These are phyloP conservation scores for Mortierella polycephala DNA, from an alignment of 371 early-diverging fungal genomes.

Conservation along the genomic window DNA sequence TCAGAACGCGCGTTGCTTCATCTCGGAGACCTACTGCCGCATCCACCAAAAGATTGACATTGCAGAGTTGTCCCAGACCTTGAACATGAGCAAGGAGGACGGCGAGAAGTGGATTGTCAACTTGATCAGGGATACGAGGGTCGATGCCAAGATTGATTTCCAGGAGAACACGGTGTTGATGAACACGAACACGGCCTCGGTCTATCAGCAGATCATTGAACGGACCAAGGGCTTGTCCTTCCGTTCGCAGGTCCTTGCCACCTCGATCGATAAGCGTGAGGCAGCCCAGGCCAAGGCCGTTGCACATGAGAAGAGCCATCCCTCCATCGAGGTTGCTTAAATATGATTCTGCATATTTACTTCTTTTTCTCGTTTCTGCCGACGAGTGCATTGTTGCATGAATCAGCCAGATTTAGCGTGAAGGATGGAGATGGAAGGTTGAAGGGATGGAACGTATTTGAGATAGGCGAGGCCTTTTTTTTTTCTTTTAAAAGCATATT, in stretches of 20 bases:
- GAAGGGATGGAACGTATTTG: no score
- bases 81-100: slow-evolving; percentile 88
- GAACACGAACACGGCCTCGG: slow-evolving; percentile 85
- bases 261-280: slow-evolving; percentile 91
- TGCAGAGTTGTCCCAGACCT: slow-evolving; percentile 80
- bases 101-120: slow-evolving; percentile 98
- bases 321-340: slow-evolving; percentile 25
- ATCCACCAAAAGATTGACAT: slow-evolving; percentile 95
- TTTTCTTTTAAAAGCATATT: no score
- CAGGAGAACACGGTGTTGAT: slow-evolving; percentile 93
- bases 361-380: not conserved
- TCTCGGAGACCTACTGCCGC: slow-evolving; percentile 95
- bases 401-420: no score
- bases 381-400: not conserved
- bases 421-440: no score
- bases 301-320: slow-evolving; percentile 51
- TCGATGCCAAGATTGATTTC: slow-evolving; percentile 96
- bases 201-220: slow-evolving; percentile 96
- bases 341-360: not conserved
- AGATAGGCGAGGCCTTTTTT: no score
- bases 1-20: slow-evolving; percentile 91
- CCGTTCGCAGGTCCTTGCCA: slow-evolving; percentile 89
- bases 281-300: slow-evolving; percentile 49
- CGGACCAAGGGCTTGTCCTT: slow-evolving; percentile 89
- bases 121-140: slow-evolving; percentile 92